phyloP scores from a whole-genome alignment of 2,329 filamentous ascomycete species.

The Penicillium sp. region DNA sequence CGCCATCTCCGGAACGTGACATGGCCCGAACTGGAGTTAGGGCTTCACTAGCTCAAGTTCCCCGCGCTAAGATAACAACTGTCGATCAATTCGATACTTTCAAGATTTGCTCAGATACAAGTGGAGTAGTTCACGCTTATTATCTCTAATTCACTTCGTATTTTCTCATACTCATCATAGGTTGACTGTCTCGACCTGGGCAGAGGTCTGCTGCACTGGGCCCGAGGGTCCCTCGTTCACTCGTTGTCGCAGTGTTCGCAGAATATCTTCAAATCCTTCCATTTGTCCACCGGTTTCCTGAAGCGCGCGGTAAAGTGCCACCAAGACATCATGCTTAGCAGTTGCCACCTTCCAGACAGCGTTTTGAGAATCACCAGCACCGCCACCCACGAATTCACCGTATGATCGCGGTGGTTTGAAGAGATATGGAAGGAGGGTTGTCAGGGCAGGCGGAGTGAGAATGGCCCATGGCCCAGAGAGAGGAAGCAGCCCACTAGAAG shows the following conservation, averaged over 20 bases:
- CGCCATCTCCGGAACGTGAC: background rate
- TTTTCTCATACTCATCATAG: constrained; percentile 20
- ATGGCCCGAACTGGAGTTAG: constrained; percentile 7
- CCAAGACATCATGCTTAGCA: constrained; percentile 58
- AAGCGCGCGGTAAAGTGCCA: constrained; percentile 49
- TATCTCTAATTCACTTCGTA: background rate
- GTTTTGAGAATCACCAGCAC: constrained; percentile 57
- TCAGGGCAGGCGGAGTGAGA: constrained; percentile 52
- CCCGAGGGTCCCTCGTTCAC: constrained; percentile 45
- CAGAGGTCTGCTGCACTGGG: constrained; percentile 30
- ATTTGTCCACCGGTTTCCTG: constrained; percentile 34
- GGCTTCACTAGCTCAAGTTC: constrained; percentile 8
- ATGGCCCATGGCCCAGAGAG: constrained; percentile 52
- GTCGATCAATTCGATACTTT: constrained; percentile 8
- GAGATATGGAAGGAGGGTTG: constrained; percentile 56
- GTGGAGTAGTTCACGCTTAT: background rate
- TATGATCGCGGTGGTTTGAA: constrained; percentile 59
- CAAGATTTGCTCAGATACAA: background rate
- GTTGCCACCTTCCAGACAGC: constrained; percentile 58
- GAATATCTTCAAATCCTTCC: constrained; percentile 41
- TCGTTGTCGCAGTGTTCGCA: constrained; percentile 40
- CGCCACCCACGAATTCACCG: constrained; percentile 58
- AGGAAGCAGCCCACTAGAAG: constrained; percentile 38
- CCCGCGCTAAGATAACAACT: constrained; percentile 17
- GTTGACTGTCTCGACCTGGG: constrained; percentile 38